Base-by-base conservation (phyloP, 345 rosid species). In the Abelmoschus esculentus region DNA sequence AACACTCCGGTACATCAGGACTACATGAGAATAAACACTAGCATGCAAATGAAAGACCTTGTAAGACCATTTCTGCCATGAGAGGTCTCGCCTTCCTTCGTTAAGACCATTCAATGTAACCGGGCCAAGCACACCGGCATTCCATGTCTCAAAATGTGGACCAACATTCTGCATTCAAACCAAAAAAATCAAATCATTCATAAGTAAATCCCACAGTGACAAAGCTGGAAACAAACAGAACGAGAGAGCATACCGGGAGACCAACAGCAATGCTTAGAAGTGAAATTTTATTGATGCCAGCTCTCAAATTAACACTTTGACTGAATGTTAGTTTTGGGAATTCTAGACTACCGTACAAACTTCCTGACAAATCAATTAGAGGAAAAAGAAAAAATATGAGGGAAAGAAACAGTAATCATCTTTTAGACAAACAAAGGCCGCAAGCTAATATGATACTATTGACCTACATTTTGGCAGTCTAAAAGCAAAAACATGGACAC, bases 31-130 rank as follows among this genome's bases (percentile, higher is more conserved):
- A 26, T 5, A 18, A n/a, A 66, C 4, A 17, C 64, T 26, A 14
- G 64, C 18, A 49, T n/a, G 50, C 34, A 71, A 68, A 69, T 34
- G 70, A 72, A 70, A 73, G 57, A 95, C 99, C 96, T 92, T 90
- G 79, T 96, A 96, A 47, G 93, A 75, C 99, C 99, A 96, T 76
- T 92, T 92, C 84, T 92, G 97, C 98, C 98, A 89, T 26, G 99
- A 85, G 66, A 96, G 74, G 78, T 96, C 99, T 75, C 89, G 84
- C 61, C 87, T 72, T 50, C 99, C 99, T 44, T 82, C 91, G 59
- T 82, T 77, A 42, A 91, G 88, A 75, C 97, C 99, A 18, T 76
- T 84, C 71, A 96, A 50, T 40, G 85, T 76, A 58, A 96, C 95
- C 2, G 99, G 99, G 32, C 99, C 99, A 40, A 96, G 92, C 70